phyloP scores from a whole-genome alignment of 1,139 yeast species.

The Blastobotrys arbuscula region DNA sequence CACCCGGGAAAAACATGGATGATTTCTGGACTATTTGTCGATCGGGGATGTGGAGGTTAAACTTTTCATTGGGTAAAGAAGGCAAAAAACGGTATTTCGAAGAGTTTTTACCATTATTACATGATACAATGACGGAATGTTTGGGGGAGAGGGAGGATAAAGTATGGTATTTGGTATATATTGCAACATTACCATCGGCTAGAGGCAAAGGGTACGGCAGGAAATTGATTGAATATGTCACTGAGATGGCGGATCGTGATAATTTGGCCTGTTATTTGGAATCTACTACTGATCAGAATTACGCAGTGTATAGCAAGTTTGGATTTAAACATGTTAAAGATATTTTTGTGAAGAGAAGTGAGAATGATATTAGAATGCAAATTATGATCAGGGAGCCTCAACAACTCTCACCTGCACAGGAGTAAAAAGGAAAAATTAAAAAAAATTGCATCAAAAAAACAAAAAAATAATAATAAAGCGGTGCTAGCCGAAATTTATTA shows the following conservation, averaged over 20 bases:
- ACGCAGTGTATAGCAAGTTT: slow-evolving; percentile 54
- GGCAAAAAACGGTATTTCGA: slow-evolving; percentile 52
- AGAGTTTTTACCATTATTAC: slow-evolving; percentile 53
- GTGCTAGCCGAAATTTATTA: no score
- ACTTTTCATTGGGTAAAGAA: slow-evolving; percentile 44
- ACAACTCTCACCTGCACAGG: no score
- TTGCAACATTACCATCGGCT: slow-evolving; percentile 54
- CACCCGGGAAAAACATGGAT: slow-evolving; percentile 48
- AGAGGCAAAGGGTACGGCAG: slow-evolving; percentile 67
- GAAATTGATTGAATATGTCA: slow-evolving; percentile 52
- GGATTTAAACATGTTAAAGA: slow-evolving; percentile 38
- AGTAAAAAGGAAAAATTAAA: no score
- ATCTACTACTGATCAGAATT: slow-evolving; percentile 47
- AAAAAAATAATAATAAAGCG: no score
- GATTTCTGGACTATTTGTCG: slow-evolving; percentile 46
- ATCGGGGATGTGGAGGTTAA: slow-evolving; percentile 53
- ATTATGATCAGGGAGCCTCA: slow-evolving; percentile 26
- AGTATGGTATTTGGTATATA: slow-evolving; percentile 53
- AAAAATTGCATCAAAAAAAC: no score
- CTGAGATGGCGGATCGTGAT: slow-evolving; percentile 44
- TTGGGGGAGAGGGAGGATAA: slow-evolving; percentile 36
- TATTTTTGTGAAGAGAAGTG: slow-evolving; percentile 18
- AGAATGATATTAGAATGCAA: slow-evolving; percentile 21
- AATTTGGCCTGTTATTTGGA: slow-evolving; percentile 50
- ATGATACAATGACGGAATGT: slow-evolving; percentile 39